A percentile compares a stretch with the other conserved stretches of the same genome.
Evolutionary conservation across 2,329 filamentous ascomycete species (phyloP).

Genomic region (Neofusicoccum kwambonambiense): DNA sequence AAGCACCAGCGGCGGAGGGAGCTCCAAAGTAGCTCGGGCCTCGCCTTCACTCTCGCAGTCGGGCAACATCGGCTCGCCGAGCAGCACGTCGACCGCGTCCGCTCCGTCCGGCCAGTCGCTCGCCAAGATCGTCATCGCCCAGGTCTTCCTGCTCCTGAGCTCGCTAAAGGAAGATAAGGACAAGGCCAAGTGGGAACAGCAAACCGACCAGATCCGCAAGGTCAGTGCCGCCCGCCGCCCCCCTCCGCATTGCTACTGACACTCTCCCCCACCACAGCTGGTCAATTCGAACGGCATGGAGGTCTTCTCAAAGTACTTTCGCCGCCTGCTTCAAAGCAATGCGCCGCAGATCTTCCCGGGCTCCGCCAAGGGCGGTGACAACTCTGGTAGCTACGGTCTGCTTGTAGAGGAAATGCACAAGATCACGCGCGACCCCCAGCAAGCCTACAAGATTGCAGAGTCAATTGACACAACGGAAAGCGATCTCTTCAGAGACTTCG

Average conservation of each 20-base stretch:
- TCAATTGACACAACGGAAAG: slow-evolving; percentile 87
- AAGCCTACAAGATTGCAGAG: slow-evolving; percentile 89
- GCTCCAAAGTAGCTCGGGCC: slow-evolving; percentile 57
- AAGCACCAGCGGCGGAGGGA: slow-evolving; percentile 54
- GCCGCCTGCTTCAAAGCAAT: slow-evolving; percentile 87
- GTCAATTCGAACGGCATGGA: slow-evolving; percentile 99
- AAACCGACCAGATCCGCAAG: slow-evolving; percentile 89
- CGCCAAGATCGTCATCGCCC: slow-evolving; percentile 90
- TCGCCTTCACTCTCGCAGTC: slow-evolving; percentile 59
- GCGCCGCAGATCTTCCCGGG: slow-evolving; percentile 86
- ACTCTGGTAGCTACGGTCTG: slow-evolving; percentile 79
- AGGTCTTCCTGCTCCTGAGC: slow-evolving; percentile 91
- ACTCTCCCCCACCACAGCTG: slow-evolving; percentile 56
- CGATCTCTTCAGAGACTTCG: slow-evolving; percentile 93
- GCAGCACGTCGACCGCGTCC: slow-evolving; percentile 46
- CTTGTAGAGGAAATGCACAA: slow-evolving; percentile 83
- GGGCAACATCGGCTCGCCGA: slow-evolving; percentile 55
- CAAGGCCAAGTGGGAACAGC: slow-evolving; percentile 88
- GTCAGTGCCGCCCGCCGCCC: slow-evolving; percentile 50
- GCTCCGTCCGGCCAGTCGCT: slow-evolving; percentile 52
- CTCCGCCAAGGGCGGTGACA: slow-evolving; percentile 68
- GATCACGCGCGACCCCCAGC: slow-evolving; percentile 73
- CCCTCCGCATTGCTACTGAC: slow-evolving; percentile 23
- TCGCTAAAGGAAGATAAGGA: slow-evolving; percentile 95
- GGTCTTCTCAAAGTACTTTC: slow-evolving; percentile 94